Conservation (phyloP, 1,284 basidiomycete genomes). For the Pyrrhoderma noxium region DNA sequence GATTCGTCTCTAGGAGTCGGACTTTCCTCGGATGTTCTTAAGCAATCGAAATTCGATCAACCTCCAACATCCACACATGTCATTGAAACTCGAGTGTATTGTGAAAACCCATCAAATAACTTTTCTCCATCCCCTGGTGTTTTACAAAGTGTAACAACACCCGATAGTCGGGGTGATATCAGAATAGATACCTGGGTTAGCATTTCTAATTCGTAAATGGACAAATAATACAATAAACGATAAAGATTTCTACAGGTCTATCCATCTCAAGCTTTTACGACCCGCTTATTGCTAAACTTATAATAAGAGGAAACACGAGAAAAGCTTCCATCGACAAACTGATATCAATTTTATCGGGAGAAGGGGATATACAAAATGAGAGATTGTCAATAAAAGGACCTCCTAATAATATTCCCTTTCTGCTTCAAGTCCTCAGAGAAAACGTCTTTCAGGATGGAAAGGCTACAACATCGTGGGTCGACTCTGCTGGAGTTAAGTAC, state of each 20-base stretch:
- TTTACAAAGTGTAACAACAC: slow-evolving; percentile 47
- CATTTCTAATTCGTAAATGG: neutral
- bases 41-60: slow-evolving; percentile 29
- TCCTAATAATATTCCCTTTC: slow-evolving; percentile 50
- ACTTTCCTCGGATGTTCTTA: slow-evolving; percentile 23
- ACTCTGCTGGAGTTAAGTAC: slow-evolving; percentile 35
- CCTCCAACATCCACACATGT: slow-evolving; percentile 31
- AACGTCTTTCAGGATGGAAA: slow-evolving; percentile 38
- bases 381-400: slow-evolving; percentile 40
- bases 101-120: slow-evolving; percentile 53
- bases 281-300: slow-evolving; percentile 48
- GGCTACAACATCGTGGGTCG: slow-evolving; percentile 51
- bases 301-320: slow-evolving; percentile 38
- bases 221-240: neutral
- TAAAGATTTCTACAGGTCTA: slow-evolving; percentile 45
- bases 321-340: slow-evolving; percentile 37
- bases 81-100: slow-evolving; percentile 61
- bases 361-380: slow-evolving; percentile 24
- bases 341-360: neutral
- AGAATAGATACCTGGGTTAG: slow-evolving; percentile 49
- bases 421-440: slow-evolving; percentile 38
- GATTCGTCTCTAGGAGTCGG: slow-evolving; percentile 17
- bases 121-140: slow-evolving; percentile 60
- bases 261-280: slow-evolving; percentile 50
- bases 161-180: slow-evolving; percentile 29